Conservation (phyloP, 768 basidiomycete genomes). For the Auricularia cornea region DNA sequence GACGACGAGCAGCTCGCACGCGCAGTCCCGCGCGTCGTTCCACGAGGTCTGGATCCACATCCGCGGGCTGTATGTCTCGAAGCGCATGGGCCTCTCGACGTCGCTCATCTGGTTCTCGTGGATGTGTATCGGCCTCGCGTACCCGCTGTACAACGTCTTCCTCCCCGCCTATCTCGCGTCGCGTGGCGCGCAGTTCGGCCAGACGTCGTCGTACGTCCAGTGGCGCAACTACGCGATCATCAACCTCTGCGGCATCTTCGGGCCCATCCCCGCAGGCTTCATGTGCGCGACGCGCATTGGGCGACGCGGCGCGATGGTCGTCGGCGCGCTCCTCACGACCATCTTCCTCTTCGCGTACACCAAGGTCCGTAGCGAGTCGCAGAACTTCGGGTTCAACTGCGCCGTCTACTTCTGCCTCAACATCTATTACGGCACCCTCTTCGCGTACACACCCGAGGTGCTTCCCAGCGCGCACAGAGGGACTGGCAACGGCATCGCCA, state of each 20-base stretch:
- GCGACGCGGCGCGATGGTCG: constrained; percentile 29
- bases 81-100: constrained; percentile 37
- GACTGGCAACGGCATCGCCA: background rate
- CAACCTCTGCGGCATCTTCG: constrained; percentile 38
- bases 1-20: constrained; percentile 6
- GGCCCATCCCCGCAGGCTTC: constrained; percentile 37
- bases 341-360: constrained; percentile 47
- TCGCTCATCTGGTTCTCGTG: constrained; percentile 42
- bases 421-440: constrained; percentile 21
- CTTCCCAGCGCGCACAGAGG: constrained; percentile 46
- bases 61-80: constrained; percentile 41
- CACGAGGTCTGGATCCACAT: constrained; percentile 32
- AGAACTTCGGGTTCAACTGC: constrained; percentile 40
- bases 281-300: constrained; percentile 36
- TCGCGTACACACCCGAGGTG: constrained; percentile 51
- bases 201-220: background rate
- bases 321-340: constrained; percentile 38
- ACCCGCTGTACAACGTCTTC: constrained; percentile 45
- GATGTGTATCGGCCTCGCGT: constrained; percentile 45
- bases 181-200: constrained; percentile 2
- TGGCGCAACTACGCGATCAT: constrained; percentile 38
- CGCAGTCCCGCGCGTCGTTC: constrained; percentile 15
- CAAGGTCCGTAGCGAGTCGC: constrained; percentile 31
- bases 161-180: constrained; percentile 39
- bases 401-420: constrained; percentile 15